phyloP scores from a whole-genome alignment of 345 rosid species.

The Populus tremula region DNA sequence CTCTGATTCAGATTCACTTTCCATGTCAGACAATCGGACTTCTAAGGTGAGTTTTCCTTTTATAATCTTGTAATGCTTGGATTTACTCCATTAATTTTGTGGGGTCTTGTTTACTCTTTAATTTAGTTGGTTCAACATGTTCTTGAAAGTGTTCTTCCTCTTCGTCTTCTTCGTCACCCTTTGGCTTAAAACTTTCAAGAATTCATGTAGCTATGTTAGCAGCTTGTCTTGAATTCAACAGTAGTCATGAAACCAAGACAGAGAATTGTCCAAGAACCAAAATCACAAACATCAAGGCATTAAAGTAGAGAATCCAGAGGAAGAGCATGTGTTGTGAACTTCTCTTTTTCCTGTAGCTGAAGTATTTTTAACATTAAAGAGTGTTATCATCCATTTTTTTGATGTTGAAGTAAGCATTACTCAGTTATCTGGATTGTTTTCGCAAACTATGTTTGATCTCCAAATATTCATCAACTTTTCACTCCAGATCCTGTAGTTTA shows the following conservation, averaged over 20 bases:
- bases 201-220: no score
- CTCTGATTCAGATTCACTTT: background rate
- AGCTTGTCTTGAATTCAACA: no score
- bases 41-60: background rate
- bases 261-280: background rate
- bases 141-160: background rate
- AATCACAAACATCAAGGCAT: background rate
- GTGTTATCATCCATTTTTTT: background rate
- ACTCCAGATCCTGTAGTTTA: background rate
- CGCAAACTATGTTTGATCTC: background rate
- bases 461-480: background rate
- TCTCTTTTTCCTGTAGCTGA: background rate
- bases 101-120: no score
- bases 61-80: background rate
- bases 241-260: background rate
- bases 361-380: background rate
- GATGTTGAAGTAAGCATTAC: background rate
- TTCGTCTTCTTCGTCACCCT: no score
- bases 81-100: background rate
- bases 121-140: background rate
- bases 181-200: no score
- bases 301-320: background rate
- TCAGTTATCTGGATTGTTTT: background rate
- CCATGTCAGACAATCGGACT: background rate
- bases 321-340: background rate